phyloP scores from a whole-genome alignment of 306 rosid species.

The Cicer arietinum region DNA sequence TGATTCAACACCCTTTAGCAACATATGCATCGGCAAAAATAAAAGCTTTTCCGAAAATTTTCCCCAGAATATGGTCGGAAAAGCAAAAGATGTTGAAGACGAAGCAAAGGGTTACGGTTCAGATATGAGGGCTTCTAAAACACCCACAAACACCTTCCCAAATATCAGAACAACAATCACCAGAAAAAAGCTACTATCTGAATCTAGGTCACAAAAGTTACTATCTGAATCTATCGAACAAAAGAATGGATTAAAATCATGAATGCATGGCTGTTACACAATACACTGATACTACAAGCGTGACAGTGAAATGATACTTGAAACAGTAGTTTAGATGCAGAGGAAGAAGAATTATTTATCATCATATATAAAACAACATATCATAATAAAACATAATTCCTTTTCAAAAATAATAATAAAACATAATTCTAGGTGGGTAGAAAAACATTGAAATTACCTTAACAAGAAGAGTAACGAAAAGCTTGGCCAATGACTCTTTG shows the following conservation, averaged over 20 bases:
- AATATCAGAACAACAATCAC: conserved; percentile 3
- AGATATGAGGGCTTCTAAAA: conserved; percentile 2
- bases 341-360: conserved; percentile 1
- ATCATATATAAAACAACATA: conserved; percentile 15
- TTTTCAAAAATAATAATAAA: background rate
- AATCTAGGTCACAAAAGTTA: background rate
- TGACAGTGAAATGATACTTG: background rate
- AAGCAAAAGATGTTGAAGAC: conserved; percentile 18
- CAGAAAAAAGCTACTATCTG: background rate
- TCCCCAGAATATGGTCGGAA: background rate
- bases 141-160: background rate
- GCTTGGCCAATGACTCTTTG: conserved; percentile 51
- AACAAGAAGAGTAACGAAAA: conserved; percentile 51
- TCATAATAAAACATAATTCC: background rate
- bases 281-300: background rate
- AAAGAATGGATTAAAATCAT: background rate
- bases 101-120: background rate
- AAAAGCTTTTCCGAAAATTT: background rate
- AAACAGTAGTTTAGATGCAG: conserved; percentile 18
- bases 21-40: background rate
- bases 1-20: background rate
- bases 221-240: conserved; percentile 1
- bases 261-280: background rate
- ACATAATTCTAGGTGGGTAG: background rate
- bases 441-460: conserved; percentile 46